Percentiles rank a stretch among this genome's conserved stretches.
Evolutionary conservation across 73 alveolate genomes (phyloP).

Genomic region (Blepharisma japonicum): DNA sequence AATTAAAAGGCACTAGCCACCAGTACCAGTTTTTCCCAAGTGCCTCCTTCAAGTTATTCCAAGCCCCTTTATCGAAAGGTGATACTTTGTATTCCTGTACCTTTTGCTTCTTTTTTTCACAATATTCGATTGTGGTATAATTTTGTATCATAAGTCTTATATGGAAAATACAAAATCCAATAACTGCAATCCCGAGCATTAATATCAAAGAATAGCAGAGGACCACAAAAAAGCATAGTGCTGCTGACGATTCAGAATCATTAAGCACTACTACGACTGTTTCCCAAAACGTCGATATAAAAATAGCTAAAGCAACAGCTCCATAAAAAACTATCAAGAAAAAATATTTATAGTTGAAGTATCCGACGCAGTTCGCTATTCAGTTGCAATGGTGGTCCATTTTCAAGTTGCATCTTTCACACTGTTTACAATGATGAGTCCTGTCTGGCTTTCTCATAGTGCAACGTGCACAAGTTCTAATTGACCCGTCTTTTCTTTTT

Average conservation of each 20-base stretch:
- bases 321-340: slow-evolving; percentile 25
- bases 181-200: slow-evolving; percentile 31
- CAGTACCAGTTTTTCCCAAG: slow-evolving; percentile 25
- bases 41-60: slow-evolving; percentile 23
- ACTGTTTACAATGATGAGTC: slow-evolving; percentile 77
- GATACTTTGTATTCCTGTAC: not conserved
- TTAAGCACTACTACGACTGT: not conserved
- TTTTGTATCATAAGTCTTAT: slow-evolving; percentile 37
- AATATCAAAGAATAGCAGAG: slow-evolving; percentile 33
- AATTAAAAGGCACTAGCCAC: slow-evolving; percentile 34
- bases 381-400: slow-evolving; percentile 94
- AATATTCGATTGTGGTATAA: slow-evolving; percentile 61
- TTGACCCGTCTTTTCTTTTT: slow-evolving; percentile 41
- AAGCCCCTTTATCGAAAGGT: slow-evolving; percentile 30
- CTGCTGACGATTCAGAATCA: slow-evolving; percentile 26
- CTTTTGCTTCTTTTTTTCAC: slow-evolving; percentile 49
- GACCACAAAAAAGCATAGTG: slow-evolving; percentile 16
- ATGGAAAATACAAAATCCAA: slow-evolving; percentile 54
- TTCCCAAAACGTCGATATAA: slow-evolving; percentile 41
- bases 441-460: slow-evolving; percentile 68
- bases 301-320: slow-evolving; percentile 7
- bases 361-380: slow-evolving; percentile 78
- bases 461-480: slow-evolving; percentile 55
- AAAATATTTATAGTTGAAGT: slow-evolving; percentile 56
- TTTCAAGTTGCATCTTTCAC: slow-evolving; percentile 67